phyloP scores from a whole-genome alignment of 2,329 filamentous ascomycete genomes.

The Colletotrichum phormii region DNA sequence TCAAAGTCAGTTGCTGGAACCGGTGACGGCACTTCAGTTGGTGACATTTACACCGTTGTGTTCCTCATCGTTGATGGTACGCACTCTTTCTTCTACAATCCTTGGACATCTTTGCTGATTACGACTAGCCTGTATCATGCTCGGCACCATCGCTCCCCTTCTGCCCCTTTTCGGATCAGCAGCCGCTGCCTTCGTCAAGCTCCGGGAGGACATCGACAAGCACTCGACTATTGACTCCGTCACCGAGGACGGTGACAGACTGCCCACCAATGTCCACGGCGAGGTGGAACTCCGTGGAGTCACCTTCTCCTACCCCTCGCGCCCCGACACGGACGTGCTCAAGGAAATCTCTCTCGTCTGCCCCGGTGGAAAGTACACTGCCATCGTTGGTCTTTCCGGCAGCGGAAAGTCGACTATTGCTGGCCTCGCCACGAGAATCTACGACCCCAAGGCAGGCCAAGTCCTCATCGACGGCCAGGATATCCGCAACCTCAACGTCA shows the following conservation, averaged over 20 bases:
- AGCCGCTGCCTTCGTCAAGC: conserved; percentile 67
- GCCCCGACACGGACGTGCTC: conserved; percentile 55
- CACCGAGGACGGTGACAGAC: conserved; percentile 53
- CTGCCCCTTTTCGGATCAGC: conserved; percentile 71
- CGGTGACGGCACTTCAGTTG: conserved; percentile 51
- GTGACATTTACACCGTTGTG: conserved; percentile 71
- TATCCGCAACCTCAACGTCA: conserved; percentile 60
- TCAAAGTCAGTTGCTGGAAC: conserved; percentile 51
- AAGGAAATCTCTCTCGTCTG: conserved; percentile 58
- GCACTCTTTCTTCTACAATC: conserved; percentile 40
- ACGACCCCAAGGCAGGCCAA: conserved; percentile 63
- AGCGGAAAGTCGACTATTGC: conserved; percentile 69
- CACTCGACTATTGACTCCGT: conserved; percentile 58
- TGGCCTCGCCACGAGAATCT: conserved; percentile 66
- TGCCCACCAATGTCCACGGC: conserved; percentile 58
- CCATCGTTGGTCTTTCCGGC: conserved; percentile 69
- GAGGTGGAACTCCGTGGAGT: conserved; percentile 58
- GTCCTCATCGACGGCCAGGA: conserved; percentile 61
- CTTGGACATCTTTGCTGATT: conserved; percentile 50
- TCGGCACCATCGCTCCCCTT: conserved; percentile 72
- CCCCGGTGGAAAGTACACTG: conserved; percentile 63
- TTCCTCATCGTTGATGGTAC: conserved; percentile 71
- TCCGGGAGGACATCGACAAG: conserved; percentile 68
- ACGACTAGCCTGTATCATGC: conserved; percentile 65
- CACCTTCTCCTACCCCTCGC: conserved; percentile 57